Conservation (phyloP, 768 basidiomycete species). For the Ephemerocybe angulata region DNA sequence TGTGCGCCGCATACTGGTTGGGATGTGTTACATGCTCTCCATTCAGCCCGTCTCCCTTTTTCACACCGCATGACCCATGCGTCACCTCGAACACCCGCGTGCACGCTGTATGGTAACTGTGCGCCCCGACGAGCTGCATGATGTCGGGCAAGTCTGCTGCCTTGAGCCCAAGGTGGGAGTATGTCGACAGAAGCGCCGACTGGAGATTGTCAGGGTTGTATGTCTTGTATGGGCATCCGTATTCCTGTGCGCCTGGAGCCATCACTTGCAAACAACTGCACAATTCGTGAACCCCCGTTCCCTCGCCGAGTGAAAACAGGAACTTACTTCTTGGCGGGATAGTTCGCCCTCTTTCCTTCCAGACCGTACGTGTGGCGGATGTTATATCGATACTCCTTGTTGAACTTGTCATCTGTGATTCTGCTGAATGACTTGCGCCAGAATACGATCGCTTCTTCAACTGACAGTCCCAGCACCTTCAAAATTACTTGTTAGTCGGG, state of each 20-base stretch:
- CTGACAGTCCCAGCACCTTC: slow-evolving; percentile 86
- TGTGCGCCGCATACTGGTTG: slow-evolving; percentile 80
- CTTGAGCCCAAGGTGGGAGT: slow-evolving; percentile 62
- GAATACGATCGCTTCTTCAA: slow-evolving; percentile 91
- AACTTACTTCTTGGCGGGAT: slow-evolving; percentile 81
- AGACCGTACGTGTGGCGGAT: slow-evolving; percentile 93
- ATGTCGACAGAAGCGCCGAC: slow-evolving; percentile 65
- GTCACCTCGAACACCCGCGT: slow-evolving; percentile 96
- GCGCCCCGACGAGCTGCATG: slow-evolving; percentile 68
- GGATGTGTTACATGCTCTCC: slow-evolving; percentile 93
- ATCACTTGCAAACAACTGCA: slow-evolving; percentile 85
- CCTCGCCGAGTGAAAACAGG: background rate
- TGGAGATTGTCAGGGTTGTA: slow-evolving; percentile 82
- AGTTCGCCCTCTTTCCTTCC: slow-evolving; percentile 93
- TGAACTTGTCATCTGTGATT: slow-evolving; percentile 91
- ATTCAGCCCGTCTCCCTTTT: slow-evolving; percentile 82
- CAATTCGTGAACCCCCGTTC: slow-evolving; percentile 27
- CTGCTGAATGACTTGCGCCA: slow-evolving; percentile 86
- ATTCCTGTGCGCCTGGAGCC: slow-evolving; percentile 52
- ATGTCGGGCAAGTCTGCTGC: slow-evolving; percentile 78
- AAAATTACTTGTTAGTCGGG: background rate
- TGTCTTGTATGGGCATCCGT: slow-evolving; percentile 93
- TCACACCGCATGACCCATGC: slow-evolving; percentile 65
- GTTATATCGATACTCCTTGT: slow-evolving; percentile 97
- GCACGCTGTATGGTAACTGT: slow-evolving; percentile 93